Evolutionary conservation across 768 basidiomycete genomes (phyloP).

Genomic region (Suillus americanus): DNA sequence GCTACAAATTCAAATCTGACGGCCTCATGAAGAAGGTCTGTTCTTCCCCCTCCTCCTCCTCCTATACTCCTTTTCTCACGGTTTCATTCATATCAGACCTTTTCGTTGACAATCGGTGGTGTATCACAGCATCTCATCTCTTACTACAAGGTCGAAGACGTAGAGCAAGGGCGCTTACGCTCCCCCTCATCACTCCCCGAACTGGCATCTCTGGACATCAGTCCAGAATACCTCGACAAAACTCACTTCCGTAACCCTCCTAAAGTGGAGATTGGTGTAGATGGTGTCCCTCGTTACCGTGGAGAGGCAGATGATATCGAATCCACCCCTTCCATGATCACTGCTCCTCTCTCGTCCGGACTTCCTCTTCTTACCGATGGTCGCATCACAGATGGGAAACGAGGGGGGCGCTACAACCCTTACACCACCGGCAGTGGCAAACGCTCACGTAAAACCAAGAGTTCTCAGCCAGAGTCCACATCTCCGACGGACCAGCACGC

Average conservation of each 20-base stretch:
- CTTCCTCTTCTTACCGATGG: conserved; percentile 51
- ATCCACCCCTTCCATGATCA: conserved; percentile 37
- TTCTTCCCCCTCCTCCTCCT: conserved; percentile 13
- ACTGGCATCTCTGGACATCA: conserved; percentile 82
- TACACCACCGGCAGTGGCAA: conserved; percentile 36
- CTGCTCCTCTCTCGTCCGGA: conserved; percentile 44
- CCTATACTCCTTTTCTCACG: conserved; percentile 29
- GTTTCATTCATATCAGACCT: conserved; percentile 56
- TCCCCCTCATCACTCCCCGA: conserved; percentile 88
- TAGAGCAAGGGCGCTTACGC: conserved; percentile 83
- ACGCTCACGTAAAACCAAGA: conserved; percentile 38
- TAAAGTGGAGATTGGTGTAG: conserved; percentile 80
- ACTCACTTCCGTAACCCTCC: conserved; percentile 91
- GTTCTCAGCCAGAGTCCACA: conserved; percentile 23
- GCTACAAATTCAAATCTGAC: conserved; percentile 88
- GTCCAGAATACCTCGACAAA: conserved; percentile 84
- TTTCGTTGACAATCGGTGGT: conserved; percentile 83
- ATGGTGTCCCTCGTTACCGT: conserved; percentile 80
- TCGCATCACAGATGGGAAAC: conserved; percentile 43
- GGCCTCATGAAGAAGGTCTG: conserved; percentile 97
- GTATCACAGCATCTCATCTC: conserved; percentile 92
- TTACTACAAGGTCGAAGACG: conserved; percentile 92
- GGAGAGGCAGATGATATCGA: conserved; percentile 80
- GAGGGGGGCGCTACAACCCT: conserved; percentile 43
- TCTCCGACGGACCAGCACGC: conserved; percentile 32